phyloP scores from a whole-genome alignment of 108 stramenopile species.

The Hondaea fermentalgiana region DNA sequence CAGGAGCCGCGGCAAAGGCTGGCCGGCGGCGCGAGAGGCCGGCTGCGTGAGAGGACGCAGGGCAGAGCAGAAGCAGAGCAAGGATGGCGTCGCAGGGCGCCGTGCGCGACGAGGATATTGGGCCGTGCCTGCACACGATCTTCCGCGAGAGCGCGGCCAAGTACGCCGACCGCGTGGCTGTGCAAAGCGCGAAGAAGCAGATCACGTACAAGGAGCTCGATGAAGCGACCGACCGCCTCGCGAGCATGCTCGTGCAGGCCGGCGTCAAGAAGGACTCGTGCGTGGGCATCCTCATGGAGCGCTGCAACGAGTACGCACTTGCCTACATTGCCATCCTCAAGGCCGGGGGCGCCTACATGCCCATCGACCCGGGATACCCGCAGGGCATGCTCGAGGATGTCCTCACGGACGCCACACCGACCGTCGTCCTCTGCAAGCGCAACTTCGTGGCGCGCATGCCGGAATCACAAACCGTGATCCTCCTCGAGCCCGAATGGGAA shows the following conservation, averaged over 20 bases:
- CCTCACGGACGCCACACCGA: conserved; percentile 41
- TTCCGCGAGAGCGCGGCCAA: conserved; percentile 24
- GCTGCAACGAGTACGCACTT: conserved; percentile 52
- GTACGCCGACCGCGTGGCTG: conserved; percentile 27
- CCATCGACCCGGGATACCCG: conserved; percentile 64
- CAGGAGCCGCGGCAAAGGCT: too few relatives aligned
- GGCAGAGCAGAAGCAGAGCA: too few relatives aligned
- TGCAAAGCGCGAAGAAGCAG: conserved; percentile 24
- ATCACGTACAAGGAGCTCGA: conserved; percentile 42
- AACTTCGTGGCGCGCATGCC: conserved; percentile 27
- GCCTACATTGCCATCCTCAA: conserved; percentile 56
- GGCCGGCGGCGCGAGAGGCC: too few relatives aligned
- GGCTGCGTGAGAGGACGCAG: too few relatives aligned
- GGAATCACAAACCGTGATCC: conserved; percentile 29
- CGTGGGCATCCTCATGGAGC: conserved; percentile 56
- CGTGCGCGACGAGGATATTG: neutral
- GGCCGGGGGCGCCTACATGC: conserved; percentile 61
- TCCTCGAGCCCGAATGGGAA: neutral
- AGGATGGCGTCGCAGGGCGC: too few relatives aligned
- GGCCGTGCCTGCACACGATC: conserved; percentile 30
- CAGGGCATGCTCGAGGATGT: conserved; percentile 53
- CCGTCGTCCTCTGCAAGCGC: conserved; percentile 34
- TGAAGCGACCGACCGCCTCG: conserved; percentile 24
- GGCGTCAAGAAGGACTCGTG: conserved; percentile 28
- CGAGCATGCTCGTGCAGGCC: conserved; percentile 23